Evolutionary conservation across 2,329 filamentous ascomycete genomes (phyloP), one percentile per base, ranked within the genome.

Genomic region (Rhynchosporium secalis): DNA sequence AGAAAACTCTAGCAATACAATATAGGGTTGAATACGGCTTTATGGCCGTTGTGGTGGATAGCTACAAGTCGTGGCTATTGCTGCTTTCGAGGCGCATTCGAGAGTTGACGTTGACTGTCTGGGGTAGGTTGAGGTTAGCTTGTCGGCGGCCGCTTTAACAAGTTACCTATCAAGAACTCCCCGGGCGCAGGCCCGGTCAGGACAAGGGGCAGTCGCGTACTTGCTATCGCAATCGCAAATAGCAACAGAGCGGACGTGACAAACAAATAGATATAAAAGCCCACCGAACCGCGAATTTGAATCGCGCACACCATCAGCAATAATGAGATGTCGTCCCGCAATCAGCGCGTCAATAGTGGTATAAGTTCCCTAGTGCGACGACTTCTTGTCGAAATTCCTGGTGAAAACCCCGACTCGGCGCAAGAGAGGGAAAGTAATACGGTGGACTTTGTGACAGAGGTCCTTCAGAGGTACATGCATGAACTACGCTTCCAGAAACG

Each of bases 361-460:
- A 86, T 96, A 74, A 86, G 90, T 74, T 88, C 89, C 76, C 82
- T 96, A 73, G 86, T 96, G 73, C 81, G 87, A 70, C 88, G 89
- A 72, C 80, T 94, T 63, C 80, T 95, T 61, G 89, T 90, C 60
- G 79, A 82, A 56, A 81, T 86, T 66, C 81, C 84, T 46, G 78
- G 84, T 66, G 87, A 91, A 69, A 84, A 87, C 72, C 86, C 91
- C 65, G 85, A 84, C n/a, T 77, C 78, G 8, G 84, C 85, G 26
- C 86, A 92, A 72, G 81, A 88, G 70, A 85, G 88, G 65, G 86
- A 91, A 72, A 85, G 90, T 66, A 82, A 85, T 66, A 81, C 83
- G 31, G 78, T 82, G 62, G 77, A 81, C 26, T 77, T 80, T 66
- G 83, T 82, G 47, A 66, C 76, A 76, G 65, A 76, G 76, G 54